Conservation (phyloP, 2,329 filamentous ascomycete species). For the Ascomycota sp. region DNA sequence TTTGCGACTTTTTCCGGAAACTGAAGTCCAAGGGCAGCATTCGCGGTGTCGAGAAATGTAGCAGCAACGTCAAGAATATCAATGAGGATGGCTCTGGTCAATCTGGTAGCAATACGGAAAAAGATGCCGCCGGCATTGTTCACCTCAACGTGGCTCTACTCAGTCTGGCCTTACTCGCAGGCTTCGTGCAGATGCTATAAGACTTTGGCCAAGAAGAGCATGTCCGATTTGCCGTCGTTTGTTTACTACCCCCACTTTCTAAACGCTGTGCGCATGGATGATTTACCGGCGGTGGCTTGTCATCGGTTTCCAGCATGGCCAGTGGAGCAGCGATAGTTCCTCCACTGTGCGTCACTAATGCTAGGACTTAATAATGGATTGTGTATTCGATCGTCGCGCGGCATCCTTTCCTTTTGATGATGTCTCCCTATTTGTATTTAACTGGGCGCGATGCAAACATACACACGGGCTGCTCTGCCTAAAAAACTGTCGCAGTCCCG, state of each 20-base stretch:
- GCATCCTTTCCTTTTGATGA: neutral
- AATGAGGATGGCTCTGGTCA: conserved; percentile 21
- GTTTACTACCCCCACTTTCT: conserved; percentile 11
- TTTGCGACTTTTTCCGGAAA: conserved; percentile 31
- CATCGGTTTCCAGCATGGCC: conserved; percentile 8
- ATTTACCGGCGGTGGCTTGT: no score
- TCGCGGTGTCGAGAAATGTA: conserved; percentile 25
- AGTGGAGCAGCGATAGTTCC: conserved; percentile 6
- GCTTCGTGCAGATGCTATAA: conserved; percentile 32
- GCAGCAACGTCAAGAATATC: conserved; percentile 28
- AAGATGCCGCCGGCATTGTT: conserved; percentile 23
- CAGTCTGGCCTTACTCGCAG: conserved; percentile 24
- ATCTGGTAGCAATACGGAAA: conserved; percentile 9
- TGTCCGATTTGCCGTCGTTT: conserved; percentile 16
- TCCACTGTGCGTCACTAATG: conserved; percentile 8
- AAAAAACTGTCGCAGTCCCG: no score
- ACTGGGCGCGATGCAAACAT: neutral
- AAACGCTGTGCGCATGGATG: no score
- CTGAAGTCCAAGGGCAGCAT: conserved; percentile 17
- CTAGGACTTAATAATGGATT: conserved; percentile 25
- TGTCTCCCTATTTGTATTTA: neutral
- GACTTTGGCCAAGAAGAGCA: conserved; percentile 5
- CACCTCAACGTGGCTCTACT: conserved; percentile 26
- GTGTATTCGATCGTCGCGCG: conserved; percentile 12
- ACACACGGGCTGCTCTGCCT: no score